A percentile compares a stretch with the other conserved stretches of the same genome.
phyloP scores from a whole-genome alignment of 306 rosid species.

The Rosa multiflora region DNA sequence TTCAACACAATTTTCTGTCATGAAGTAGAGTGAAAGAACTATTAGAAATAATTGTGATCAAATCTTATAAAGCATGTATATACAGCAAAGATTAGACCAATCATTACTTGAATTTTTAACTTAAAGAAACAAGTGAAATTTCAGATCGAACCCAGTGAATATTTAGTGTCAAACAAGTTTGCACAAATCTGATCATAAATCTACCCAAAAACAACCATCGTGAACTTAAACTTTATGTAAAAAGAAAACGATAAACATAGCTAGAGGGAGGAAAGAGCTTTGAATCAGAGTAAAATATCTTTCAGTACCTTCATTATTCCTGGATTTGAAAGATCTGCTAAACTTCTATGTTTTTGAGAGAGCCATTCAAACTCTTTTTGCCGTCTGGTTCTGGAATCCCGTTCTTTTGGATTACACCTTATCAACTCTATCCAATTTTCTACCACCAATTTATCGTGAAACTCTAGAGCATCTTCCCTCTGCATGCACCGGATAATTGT shows the following conservation, averaged over 20 bases:
- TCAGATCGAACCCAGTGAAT: neutral
- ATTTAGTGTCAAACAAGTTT: neutral
- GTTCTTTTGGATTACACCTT: too few species aligned
- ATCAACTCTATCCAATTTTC: too few species aligned
- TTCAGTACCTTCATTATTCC: constrained; percentile 37
- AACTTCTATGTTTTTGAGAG: too few species aligned
- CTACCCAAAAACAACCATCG: neutral
- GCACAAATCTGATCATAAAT: neutral
- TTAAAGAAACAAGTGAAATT: neutral
- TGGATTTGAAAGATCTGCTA: neutral
- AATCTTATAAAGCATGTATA: neutral
- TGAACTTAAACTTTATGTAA: neutral
- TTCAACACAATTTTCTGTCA: constrained; percentile 68
- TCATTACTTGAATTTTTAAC: neutral
- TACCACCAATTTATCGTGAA: too few species aligned
- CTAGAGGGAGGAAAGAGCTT: neutral
- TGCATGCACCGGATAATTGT: too few species aligned
- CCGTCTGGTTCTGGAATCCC: too few species aligned
- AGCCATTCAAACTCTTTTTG: too few species aligned
- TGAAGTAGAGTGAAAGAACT: neutral
- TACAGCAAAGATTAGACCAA: neutral
- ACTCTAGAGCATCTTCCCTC: too few species aligned
- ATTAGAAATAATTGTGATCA: neutral
- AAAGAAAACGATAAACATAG: neutral
- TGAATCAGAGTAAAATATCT: neutral